Conservation (phyloP, 176 grass and related monocot species). For the Avena insularis region DNA sequence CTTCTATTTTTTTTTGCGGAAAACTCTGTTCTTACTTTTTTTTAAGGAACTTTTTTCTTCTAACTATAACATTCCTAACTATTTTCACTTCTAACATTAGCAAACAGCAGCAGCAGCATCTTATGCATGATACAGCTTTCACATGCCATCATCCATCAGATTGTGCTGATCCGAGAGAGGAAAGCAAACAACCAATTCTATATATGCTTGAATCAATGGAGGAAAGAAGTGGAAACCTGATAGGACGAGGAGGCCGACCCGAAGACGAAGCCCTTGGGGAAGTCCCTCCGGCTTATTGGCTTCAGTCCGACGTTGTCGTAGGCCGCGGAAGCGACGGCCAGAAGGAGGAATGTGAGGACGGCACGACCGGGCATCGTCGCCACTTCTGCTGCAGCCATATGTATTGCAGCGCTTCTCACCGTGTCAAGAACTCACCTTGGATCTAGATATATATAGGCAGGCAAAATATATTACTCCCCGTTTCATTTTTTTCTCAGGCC, state of each 20-base stretch:
- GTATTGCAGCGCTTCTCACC: no score
- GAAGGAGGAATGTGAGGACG: conserved; percentile 24
- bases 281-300: conserved; percentile 22
- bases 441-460: neutral
- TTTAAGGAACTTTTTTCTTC: no score
- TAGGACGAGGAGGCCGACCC: conserved; percentile 42
- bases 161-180: neutral
- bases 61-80: neutral
- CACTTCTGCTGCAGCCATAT: neutral
- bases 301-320: neutral
- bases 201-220: neutral
- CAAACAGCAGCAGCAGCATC: neutral
- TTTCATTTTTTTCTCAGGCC: no score
- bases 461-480: neutral
- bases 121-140: neutral
- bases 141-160: neutral
- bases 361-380: neutral
- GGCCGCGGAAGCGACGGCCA: neutral
- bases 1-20: no score
- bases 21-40: neutral
- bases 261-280: conserved; percentile 42
- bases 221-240: conserved; percentile 33
- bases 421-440: neutral
- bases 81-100: neutral
- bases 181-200: neutral